phyloP scores from a whole-genome alignment of 495 filamentous ascomycete genomes.

The Elasticomyces elasticus region DNA sequence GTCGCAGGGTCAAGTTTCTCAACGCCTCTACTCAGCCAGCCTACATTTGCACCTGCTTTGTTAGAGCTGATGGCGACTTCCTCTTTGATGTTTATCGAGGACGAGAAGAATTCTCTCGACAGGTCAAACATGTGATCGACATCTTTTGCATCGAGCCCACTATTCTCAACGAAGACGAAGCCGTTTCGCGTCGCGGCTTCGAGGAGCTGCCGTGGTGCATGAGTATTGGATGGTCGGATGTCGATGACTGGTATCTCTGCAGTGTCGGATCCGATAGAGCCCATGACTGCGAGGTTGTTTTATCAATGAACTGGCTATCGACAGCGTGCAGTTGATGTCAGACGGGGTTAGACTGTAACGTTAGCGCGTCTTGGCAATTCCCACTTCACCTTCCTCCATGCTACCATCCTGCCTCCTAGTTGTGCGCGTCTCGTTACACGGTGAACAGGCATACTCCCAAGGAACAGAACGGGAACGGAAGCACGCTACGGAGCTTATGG shows the following conservation, averaged over 20 bases:
- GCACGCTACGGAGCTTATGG: no score
- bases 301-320: no score
- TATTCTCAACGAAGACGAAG: constrained; percentile 77
- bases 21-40: constrained; percentile 80
- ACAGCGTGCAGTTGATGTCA: no score
- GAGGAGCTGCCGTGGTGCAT: constrained; percentile 61
- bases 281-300: background rate
- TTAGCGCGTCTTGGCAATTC: no score
- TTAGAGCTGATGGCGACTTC: constrained; percentile 61
- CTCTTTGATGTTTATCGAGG: constrained; percentile 61
- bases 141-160: constrained; percentile 54
- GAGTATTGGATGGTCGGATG: constrained; percentile 44
- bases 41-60: constrained; percentile 53
- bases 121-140: constrained; percentile 67
- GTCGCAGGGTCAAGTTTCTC: constrained; percentile 79
- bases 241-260: constrained; percentile 65
- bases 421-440: no score
- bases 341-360: no score
- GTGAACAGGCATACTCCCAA: no score
- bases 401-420: no score
- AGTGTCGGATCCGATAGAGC: background rate
- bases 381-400: no score
- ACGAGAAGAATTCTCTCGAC: constrained; percentile 67
- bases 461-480: no score
- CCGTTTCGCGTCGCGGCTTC: constrained; percentile 71